Evolutionary conservation across 805 yeast species (phyloP).

Genomic region (Candida piceae): DNA sequence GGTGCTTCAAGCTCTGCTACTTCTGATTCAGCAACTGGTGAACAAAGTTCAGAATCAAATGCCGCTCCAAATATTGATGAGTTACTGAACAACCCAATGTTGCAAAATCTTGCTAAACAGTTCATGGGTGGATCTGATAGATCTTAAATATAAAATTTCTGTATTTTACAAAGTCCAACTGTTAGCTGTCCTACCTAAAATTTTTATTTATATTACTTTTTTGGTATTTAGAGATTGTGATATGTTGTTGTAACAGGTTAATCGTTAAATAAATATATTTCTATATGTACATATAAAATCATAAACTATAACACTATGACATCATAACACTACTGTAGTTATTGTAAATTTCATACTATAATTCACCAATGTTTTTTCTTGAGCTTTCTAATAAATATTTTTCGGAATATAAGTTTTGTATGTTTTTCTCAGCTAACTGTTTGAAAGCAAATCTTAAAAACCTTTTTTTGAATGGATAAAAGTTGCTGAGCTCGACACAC

Average conservation of each 20-base stretch:
- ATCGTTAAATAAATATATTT: too few species aligned
- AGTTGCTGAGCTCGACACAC: slow-evolving; percentile 60
- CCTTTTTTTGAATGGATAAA: slow-evolving; percentile 44
- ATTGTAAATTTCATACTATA: too few species aligned
- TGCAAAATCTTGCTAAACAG: slow-evolving; percentile 64
- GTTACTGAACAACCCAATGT: slow-evolving; percentile 76
- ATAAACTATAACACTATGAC: too few species aligned
- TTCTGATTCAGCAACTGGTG: slow-evolving; percentile 5
- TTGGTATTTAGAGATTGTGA: too few species aligned
- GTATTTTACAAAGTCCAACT: too few species aligned
- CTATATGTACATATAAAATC: too few species aligned
- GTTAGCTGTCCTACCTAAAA: too few species aligned
- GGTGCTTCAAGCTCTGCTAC: slow-evolving; percentile 25
- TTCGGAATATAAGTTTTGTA: slow-evolving; percentile 22
- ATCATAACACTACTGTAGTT: too few species aligned
- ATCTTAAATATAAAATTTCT: slow-evolving; percentile 5
- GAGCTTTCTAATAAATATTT: slow-evolving; percentile 19
- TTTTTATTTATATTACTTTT: too few species aligned
- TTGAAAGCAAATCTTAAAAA: slow-evolving; percentile 36
- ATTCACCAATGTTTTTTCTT: slow-evolving; percentile 3
- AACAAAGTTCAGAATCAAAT: slow-evolving; percentile 15
- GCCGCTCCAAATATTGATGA: slow-evolving; percentile 54
- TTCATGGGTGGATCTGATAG: slow-evolving; percentile 53
- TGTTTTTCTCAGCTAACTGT: slow-evolving; percentile 27
- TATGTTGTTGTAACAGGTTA: too few species aligned